Evolutionary conservation across 2,329 filamentous ascomycete species (phyloP).

Genomic region (Herpotrichia juniperi): DNA sequence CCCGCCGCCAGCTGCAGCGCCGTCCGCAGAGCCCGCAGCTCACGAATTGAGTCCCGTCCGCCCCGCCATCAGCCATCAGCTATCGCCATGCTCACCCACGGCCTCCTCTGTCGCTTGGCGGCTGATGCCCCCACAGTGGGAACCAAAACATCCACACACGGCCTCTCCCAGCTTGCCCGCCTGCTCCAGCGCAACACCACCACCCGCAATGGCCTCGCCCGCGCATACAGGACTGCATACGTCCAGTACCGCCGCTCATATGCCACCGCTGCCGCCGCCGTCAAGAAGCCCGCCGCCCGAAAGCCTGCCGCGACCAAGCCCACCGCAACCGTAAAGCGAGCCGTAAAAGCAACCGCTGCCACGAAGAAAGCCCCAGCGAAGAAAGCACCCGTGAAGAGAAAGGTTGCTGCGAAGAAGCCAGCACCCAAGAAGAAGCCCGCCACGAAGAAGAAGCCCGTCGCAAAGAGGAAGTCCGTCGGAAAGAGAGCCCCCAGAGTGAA

Average conservation of each 20-base stretch:
- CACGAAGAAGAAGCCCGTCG: constrained; percentile 26
- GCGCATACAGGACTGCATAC: constrained; percentile 27
- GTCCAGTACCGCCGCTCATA: constrained; percentile 34
- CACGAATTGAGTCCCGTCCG: neutral
- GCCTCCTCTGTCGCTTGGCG: constrained; percentile 43
- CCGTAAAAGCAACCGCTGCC: constrained; percentile 25
- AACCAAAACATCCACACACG: constrained; percentile 42
- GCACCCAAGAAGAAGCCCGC: constrained; percentile 15
- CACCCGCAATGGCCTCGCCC: constrained; percentile 31
- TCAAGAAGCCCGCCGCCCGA: constrained; percentile 23
- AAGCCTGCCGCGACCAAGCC: constrained; percentile 33
- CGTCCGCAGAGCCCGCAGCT: neutral
- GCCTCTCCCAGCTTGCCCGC: constrained; percentile 42
- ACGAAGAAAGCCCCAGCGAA: constrained; percentile 22
- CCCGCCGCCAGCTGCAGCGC: neutral
- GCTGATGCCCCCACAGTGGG: constrained; percentile 40
- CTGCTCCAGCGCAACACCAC: constrained; percentile 31
- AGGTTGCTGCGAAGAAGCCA: constrained; percentile 13
- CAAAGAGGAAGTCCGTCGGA: constrained; percentile 26
- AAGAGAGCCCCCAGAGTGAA: constrained; percentile 12
- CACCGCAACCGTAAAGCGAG: constrained; percentile 37
- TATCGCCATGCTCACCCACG: constrained; percentile 41
- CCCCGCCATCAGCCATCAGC: neutral
- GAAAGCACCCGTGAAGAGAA: constrained; percentile 11
- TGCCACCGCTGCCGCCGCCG: constrained; percentile 38